Evolutionary conservation across 441 rosid genomes (phyloP), one percentile per base, ranked within the genome.

Genomic region (Gossypium lobatum): DNA sequence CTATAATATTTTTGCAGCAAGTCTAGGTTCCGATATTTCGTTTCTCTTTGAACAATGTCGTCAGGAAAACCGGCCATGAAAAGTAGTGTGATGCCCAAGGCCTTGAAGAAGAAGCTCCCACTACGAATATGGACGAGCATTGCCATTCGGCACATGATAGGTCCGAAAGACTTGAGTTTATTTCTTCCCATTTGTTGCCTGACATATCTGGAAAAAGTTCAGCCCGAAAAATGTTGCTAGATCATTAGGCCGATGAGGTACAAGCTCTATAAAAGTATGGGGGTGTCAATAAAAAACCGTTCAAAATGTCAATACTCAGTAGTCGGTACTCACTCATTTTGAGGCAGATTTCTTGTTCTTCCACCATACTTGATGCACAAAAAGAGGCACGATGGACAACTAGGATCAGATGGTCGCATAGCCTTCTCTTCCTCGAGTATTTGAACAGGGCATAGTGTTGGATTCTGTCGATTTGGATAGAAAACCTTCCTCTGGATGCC

Each of bases 71-170:
- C 90, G 2, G 88, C 92, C 88, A 88, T 83, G 85, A 86, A 88
- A 75, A 88, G 42, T 57, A 88, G 86, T 18, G 90, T 86, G 76
- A 88, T 82, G 71, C 88, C 90, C 65, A 86, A 75, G 50, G 88
- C 87, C 86, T 88, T 86, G 77, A 88, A 88, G 86, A 88, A 88
- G 87, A 86, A 88, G 76, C 92, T 88, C 45, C 92, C 85, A 11
- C 75, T 69, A 23, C 90, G 88, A 46, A 78, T 75, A 77, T 81
- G 84, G 63, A 78, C 81, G 23, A 88, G 81, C 86, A 73, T 78
- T 1, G 88, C 88, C 86, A 85, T 85, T 75, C 79, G 78, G 71
- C 92, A 85, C 73, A 85, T 78, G 3, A 79, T 59, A 23, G 88
- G 88, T 70, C 90, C 90, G 0, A 88, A 88, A 71, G 89, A 88